Base-by-base conservation (phyloP, 1,284 basidiomycete genomes). In the Malassezia arunalokei region DNA sequence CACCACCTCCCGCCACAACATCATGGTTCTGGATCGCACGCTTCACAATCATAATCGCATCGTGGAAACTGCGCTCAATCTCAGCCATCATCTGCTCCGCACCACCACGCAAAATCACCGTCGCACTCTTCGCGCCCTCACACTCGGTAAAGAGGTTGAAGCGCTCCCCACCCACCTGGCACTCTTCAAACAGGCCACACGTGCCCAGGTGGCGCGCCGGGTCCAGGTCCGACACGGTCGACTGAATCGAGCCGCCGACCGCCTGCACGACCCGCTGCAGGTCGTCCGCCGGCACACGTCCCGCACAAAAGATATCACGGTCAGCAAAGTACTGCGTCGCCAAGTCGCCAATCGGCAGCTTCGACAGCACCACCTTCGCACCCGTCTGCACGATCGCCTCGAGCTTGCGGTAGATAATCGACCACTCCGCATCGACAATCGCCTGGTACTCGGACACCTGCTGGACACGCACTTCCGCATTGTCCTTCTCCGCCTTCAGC, bases 321-420 rank as follows among this genome's bases (percentile, higher is more conserved):
- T 98, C 94, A 43, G 94, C 92, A 74, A 99, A 99, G 84, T 91
- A 99, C 73, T 98, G 94, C 3, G 94, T 98, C 4, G 94, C 94
- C 42, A 99, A 78, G 78, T 99, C 94, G 41, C 94, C 94, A 65
- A 98, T 98, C 6, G 94, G 94, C 24, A 99, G 81, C 76, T 96
- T 95, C 76, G 90, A 95, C 51, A 99, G 80, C 24, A 99, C 91
- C 54, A 99, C 88, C 75, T 94, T 91, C 40, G 94, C 94, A 30
- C 91, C 94, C 0, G 91, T 95, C 71, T 86, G 85, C 68, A 90
- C 87, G 71, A 98, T 95, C 1, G 89, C 89, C 68, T 95, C 86
- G 30, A 99, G 80, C 76, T 99, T 99, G 68, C 86, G 82, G 77
- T 91, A 98, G 74, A 99, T 99, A 76, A 99, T 98, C 68, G 91